Percentiles rank a stretch among this genome's conserved stretches.
Conservation (phyloP, 257 asterid species). For the Solanum megistacrolobum region DNA sequence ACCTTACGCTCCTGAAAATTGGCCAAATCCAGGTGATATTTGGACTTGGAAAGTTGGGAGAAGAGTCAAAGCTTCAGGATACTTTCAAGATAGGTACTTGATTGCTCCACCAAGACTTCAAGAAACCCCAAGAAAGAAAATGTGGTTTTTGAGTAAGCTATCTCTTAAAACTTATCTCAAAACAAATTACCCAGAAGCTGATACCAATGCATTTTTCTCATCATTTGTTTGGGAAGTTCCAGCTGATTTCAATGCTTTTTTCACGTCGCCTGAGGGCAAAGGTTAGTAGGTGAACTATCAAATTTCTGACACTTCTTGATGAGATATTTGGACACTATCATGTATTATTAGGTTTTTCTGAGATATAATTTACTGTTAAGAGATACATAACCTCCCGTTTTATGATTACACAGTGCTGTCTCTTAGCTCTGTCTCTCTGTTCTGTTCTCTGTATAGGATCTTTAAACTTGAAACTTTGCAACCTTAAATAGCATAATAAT, state of each 20-base stretch:
- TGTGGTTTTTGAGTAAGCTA: slow-evolving; percentile 19
- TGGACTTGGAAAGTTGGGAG: slow-evolving; percentile 46
- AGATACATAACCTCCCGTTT: background rate
- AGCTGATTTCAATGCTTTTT: slow-evolving; percentile 17
- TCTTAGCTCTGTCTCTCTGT: background rate
- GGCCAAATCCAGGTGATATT: slow-evolving; percentile 34
- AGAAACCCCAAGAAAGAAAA: slow-evolving; percentile 14
- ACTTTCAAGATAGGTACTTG: slow-evolving; percentile 18
- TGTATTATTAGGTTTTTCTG: background rate
- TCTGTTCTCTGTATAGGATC: background rate
- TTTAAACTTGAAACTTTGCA: background rate
- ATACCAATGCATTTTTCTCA: slow-evolving; percentile 19
- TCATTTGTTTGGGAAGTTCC: slow-evolving; percentile 33
- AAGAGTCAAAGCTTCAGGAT: slow-evolving; percentile 10
- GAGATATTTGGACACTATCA: background rate
- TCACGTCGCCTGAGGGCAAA: background rate
- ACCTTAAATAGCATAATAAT: background rate
- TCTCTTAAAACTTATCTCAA: slow-evolving; percentile 7
- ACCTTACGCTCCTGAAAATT: slow-evolving; percentile 37
- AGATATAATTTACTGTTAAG: background rate
- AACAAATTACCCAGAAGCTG: slow-evolving; percentile 21
- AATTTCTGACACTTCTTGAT: background rate
- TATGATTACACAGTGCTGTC: background rate
- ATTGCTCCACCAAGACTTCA: slow-evolving; percentile 26
- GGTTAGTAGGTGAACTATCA: slow-evolving; percentile 9